Conservation (phyloP, 805 yeast species). For the Ogataea nonfermentans region DNA sequence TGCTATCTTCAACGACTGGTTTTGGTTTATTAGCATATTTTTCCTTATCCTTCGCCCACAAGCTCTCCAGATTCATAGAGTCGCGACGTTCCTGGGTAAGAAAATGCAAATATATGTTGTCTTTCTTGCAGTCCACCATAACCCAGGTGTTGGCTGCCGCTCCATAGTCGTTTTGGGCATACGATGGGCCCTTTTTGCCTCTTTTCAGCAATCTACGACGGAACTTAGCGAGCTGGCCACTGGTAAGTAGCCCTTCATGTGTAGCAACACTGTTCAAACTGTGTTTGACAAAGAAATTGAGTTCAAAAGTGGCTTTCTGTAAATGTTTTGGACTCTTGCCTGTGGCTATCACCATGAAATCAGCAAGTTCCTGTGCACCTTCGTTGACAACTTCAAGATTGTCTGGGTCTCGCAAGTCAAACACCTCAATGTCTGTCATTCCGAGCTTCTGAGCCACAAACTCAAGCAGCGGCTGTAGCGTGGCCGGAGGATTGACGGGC, state of each 20-base stretch:
- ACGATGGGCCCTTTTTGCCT: constrained; percentile 52
- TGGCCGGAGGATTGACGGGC: constrained; percentile 58
- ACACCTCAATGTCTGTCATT: constrained; percentile 55
- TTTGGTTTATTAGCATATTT: constrained; percentile 13
- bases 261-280: constrained; percentile 44
- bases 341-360: constrained; percentile 62
- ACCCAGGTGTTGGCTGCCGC: constrained; percentile 73
- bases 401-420: constrained; percentile 53
- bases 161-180: constrained; percentile 58
- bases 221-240: constrained; percentile 50
- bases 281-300: constrained; percentile 58
- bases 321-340: constrained; percentile 79
- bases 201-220: constrained; percentile 52
- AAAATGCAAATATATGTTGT: constrained; percentile 67
- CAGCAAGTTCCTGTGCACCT: constrained; percentile 38
- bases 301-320: constrained; percentile 61
- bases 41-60: constrained; percentile 45
- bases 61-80: constrained; percentile 65
- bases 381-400: constrained; percentile 27
- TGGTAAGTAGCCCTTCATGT: constrained; percentile 71
- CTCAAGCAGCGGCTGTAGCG: constrained; percentile 44
- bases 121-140: constrained; percentile 65
- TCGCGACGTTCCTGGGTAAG: constrained; percentile 67
- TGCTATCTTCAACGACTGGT: constrained; percentile 37
- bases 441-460: constrained; percentile 62